phyloP scores from a whole-genome alignment of 805 yeast genomes.

The Yarrowia deformans region DNA sequence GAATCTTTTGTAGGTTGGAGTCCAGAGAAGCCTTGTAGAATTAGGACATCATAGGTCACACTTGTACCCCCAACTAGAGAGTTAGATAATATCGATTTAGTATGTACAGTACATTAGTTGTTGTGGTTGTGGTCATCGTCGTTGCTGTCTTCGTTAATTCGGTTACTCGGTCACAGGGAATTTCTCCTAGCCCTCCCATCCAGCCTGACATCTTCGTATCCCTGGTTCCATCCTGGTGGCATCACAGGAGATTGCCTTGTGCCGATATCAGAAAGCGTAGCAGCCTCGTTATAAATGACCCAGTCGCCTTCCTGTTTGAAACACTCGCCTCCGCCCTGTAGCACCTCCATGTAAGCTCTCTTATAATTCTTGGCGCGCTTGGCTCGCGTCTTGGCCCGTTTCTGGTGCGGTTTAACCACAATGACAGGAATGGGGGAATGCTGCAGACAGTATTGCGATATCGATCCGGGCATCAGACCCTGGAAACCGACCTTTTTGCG shows the following conservation, averaged over 20 bases:
- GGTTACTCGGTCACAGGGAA: neutral
- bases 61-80: too few species aligned
- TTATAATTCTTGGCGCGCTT: constrained; percentile 44
- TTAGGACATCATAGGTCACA: too few species aligned
- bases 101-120: constrained; percentile 19
- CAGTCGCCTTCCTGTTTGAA: constrained; percentile 3
- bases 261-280: neutral
- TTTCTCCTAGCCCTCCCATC: constrained; percentile 1
- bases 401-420: constrained; percentile 55
- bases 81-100: neutral
- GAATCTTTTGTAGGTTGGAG: too few species aligned
- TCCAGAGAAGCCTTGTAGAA: too few species aligned
- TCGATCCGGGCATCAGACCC: constrained; percentile 55
- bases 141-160: neutral
- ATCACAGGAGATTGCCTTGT: neutral
- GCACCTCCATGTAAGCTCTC: constrained; percentile 4
- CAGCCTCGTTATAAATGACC: constrained; percentile 6
- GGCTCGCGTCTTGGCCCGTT: constrained; percentile 48
- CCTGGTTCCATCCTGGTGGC: constrained; percentile 12
- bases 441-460: constrained; percentile 59
- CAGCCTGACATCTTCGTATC: constrained; percentile 15
- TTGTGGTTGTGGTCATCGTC: neutral
- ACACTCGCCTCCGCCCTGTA: constrained; percentile 5
- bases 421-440: constrained; percentile 57
- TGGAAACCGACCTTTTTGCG: constrained; percentile 54